phyloP scores from a whole-genome alignment of 164 flowering plant species.

The Taxillus chinensis region DNA sequence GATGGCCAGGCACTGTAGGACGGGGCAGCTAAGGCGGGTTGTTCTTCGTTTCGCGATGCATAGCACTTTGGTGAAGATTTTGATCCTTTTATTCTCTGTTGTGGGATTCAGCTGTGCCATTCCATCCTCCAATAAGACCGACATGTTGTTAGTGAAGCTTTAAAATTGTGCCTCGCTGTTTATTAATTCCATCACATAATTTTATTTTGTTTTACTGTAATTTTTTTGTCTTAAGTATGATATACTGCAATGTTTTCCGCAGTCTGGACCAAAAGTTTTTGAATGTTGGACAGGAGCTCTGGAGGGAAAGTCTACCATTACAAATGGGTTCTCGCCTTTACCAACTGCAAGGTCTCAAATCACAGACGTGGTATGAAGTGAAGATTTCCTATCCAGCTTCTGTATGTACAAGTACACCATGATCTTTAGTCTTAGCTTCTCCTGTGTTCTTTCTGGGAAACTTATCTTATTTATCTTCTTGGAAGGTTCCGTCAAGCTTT shows the following conservation, averaged over 20 bases:
- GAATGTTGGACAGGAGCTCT: conserved; percentile 64
- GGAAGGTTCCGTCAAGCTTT: conserved; percentile 79
- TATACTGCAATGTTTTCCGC: neutral
- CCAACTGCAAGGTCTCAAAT: conserved; percentile 54
- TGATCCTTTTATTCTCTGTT: conserved; percentile 1
- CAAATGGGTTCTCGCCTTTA: conserved; percentile 60
- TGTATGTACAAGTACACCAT: conserved; percentile 42
- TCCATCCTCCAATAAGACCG: neutral
- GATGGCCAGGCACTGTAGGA: neutral
- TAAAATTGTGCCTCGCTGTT: neutral
- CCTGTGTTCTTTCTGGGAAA: neutral
- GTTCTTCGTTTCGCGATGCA: neutral
- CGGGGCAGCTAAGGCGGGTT: neutral
- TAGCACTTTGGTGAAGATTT: neutral
- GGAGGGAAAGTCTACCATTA: conserved; percentile 54
- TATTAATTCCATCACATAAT: neutral
- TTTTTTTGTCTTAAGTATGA: neutral
- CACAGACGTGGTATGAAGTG: conserved; percentile 83
- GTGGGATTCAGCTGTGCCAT: neutral
- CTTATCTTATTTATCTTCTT: conserved; percentile 5
- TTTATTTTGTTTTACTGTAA: neutral
- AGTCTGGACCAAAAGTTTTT: conserved; percentile 34
- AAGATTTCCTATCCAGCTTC: conserved; percentile 99
- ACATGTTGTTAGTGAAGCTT: conserved; percentile 8
- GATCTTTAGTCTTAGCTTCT: neutral